phyloP scores from a whole-genome alignment of 805 yeast species.

The Starmerella vitae region DNA sequence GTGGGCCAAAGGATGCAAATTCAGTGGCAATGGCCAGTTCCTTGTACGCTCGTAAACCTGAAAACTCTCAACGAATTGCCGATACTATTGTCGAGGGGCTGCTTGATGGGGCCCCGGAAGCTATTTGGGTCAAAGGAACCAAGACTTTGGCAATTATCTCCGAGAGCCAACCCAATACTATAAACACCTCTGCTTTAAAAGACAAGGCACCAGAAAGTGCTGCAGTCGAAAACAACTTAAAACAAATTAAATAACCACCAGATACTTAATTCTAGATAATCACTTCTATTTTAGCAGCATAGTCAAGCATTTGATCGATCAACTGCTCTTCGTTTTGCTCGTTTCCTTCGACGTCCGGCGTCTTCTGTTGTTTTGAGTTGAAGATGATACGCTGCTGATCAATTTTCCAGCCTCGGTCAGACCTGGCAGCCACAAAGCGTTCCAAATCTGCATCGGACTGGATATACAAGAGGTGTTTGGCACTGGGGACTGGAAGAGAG shows the following conservation, averaged over 20 bases:
- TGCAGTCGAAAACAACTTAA: constrained; percentile 5
- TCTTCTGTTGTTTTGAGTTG: constrained; percentile 40
- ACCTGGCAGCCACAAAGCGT: constrained; percentile 36
- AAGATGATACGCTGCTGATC: constrained; percentile 32
- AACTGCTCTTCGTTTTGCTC: constrained; percentile 34
- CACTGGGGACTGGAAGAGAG: constrained; percentile 64
- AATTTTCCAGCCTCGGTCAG: constrained; percentile 44
- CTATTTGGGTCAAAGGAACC: constrained; percentile 14
- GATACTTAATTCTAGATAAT: constrained; percentile 41
- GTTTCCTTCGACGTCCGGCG: constrained; percentile 33
- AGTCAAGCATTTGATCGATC: constrained; percentile 61
- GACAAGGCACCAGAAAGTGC: background rate
- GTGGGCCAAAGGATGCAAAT: constrained; percentile 4
- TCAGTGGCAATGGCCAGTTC: constrained; percentile 3
- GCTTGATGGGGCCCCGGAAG: background rate
- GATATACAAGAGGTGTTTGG: constrained; percentile 66
- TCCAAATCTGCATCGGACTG: constrained; percentile 42
- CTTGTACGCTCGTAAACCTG: background rate
- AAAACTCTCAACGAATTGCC: constrained; percentile 2
- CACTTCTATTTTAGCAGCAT: constrained; percentile 85
- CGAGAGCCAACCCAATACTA: background rate
- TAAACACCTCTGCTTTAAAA: background rate
- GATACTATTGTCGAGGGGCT: background rate
- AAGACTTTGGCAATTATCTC: constrained; percentile 7
- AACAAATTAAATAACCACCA: background rate